Conservation (phyloP, 2,329 filamentous ascomycete genomes). For the Xenosphaeropsis pyriputrescens region DNA sequence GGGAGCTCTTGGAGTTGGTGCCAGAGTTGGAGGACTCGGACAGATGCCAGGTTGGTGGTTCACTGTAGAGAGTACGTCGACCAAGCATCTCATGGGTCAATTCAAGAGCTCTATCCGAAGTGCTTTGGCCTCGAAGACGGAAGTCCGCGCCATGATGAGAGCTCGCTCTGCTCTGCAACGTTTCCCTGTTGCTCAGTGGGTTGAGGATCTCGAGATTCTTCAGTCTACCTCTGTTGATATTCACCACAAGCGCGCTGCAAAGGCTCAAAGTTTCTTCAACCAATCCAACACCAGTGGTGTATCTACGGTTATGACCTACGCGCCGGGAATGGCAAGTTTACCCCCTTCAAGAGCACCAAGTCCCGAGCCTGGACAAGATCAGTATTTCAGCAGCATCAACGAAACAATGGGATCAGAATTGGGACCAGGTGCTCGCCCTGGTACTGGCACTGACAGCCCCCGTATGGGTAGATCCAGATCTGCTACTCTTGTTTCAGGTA, state of each 20-base stretch:
- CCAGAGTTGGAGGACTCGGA: slow-evolving; percentile 48
- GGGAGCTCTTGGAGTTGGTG: slow-evolving; percentile 49
- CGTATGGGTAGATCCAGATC: no score
- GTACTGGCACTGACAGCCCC: no score
- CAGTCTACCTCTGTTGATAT: slow-evolving; percentile 44
- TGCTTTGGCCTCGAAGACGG: slow-evolving; percentile 39
- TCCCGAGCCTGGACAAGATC: no score
- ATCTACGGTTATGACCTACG: no score
- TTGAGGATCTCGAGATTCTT: slow-evolving; percentile 47
- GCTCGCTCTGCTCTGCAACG: slow-evolving; percentile 49
- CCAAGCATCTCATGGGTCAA: slow-evolving; percentile 46
- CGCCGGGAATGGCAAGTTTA: no score
- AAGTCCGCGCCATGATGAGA: slow-evolving; percentile 45
- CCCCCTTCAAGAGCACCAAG: no score
- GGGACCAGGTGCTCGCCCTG: no score
- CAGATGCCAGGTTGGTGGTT: slow-evolving; percentile 62
- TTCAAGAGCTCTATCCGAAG: slow-evolving; percentile 50
- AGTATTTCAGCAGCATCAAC: background rate
- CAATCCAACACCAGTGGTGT: no score
- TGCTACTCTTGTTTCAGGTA: no score
- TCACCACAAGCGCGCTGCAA: slow-evolving; percentile 7
- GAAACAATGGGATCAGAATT: background rate
- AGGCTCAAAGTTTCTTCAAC: no score
- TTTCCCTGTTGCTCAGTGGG: slow-evolving; percentile 54
- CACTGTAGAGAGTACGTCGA: slow-evolving; percentile 50